Base-by-base conservation (phyloP, 352 stramenopile species). In the Pythium sp. region DNA sequence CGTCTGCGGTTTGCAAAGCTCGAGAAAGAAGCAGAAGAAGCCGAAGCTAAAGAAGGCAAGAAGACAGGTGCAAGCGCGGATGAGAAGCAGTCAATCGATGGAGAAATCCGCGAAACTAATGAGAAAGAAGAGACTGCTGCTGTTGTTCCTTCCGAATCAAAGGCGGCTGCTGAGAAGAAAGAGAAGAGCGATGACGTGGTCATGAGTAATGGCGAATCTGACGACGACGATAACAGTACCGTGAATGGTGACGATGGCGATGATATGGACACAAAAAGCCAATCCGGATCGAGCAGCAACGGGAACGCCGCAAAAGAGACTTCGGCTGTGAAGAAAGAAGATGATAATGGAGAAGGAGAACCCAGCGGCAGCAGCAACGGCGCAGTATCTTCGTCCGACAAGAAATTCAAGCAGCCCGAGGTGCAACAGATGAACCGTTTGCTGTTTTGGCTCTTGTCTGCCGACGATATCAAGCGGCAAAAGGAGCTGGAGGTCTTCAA, bases 371-470 rank as follows among this genome's bases (percentile, higher is more conserved):
- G 9, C 49, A 55, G 22, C 51, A 53, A n/a, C n/a, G 53, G 46
- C 14, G 30, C 62, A 47, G 15, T 28, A 30, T 24, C 51, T 7
- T 18, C 24, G 26, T 56, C 59, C n/a, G 68, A 77, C 4, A 78
- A 76, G 54, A 82, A 80, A 41, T 96, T 93, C 64, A 94, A 93
- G 71, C 87, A 94, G 66, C 89, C 89, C 0, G 89, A 96, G 63
- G 89, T 96, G 64, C 89, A 96, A 69, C 83, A 92, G 62, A 96
- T 96, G 89, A 96, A 96, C 67, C 86, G 89, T 1, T 69, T 96
- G 61, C 72, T 96, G 38, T 81, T 91, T 46, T 96, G 89, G 89
- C 70, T 96, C 26, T 70, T 96, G 30, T 96, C 89, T 34, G 87
- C 84, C 1, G 89, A 96, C 53, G 89, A 96, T 38, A 85, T 91